Conservation (phyloP, 1,139 yeast species). For the Suhomyces panamericanus region DNA sequence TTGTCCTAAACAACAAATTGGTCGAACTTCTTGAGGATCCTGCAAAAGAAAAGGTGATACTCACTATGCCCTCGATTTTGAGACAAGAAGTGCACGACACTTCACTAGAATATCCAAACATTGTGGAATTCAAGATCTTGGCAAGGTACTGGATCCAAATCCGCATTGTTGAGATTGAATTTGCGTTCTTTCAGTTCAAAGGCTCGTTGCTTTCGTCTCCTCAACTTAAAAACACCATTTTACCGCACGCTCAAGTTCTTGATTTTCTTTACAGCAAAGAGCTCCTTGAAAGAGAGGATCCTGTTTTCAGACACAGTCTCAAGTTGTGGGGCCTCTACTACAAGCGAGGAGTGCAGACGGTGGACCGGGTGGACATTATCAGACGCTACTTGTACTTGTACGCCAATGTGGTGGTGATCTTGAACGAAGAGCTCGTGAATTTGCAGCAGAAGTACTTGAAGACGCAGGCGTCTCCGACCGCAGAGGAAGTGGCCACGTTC, state of each 20-base stretch:
- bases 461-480: constrained; percentile 14
- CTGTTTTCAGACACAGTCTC: constrained; percentile 17
- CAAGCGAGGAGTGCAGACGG: constrained; percentile 19
- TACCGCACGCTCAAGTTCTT: constrained; percentile 27
- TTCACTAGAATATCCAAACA: constrained; percentile 11
- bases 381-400: constrained; percentile 24
- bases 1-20: constrained; percentile 30
- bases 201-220: constrained; percentile 33
- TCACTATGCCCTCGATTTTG: neutral
- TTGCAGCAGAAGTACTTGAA: constrained; percentile 5
- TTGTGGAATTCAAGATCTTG: constrained; percentile 22
- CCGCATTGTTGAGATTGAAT: constrained; percentile 31
- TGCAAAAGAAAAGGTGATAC: constrained; percentile 8
- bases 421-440: constrained; percentile 7
- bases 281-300: constrained; percentile 14
- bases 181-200: constrained; percentile 33
- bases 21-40: constrained; percentile 24
- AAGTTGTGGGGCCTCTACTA: constrained; percentile 30
- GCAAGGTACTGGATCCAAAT: constrained; percentile 34
- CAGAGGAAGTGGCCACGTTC: constrained; percentile 3
- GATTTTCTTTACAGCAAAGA: constrained; percentile 20
- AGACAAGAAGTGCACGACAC: neutral
- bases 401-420: constrained; percentile 17
- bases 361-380: constrained; percentile 20
- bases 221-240: constrained; percentile 27